phyloP scores from a whole-genome alignment of 306 rosid genomes.

The Lathyrus sativus region DNA sequence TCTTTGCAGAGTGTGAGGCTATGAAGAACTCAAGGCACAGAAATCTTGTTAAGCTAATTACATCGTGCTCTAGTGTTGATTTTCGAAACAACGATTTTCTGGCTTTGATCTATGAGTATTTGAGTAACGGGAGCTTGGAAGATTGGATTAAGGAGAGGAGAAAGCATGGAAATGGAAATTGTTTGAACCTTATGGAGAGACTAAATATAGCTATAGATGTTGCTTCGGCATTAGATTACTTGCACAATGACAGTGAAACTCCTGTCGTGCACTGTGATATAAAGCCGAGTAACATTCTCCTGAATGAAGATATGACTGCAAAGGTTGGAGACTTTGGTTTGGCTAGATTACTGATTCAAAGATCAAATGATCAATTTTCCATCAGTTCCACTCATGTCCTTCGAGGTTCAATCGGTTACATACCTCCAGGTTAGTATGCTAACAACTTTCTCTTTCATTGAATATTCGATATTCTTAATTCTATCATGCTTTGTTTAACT shows the following conservation, averaged over 20 bases:
- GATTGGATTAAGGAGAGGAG: constrained; percentile 68
- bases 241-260: constrained; percentile 66
- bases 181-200: constrained; percentile 60
- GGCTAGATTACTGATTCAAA: constrained; percentile 58
- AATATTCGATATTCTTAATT: neutral
- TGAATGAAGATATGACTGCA: constrained; percentile 64
- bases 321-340: constrained; percentile 82
- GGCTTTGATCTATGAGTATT: constrained; percentile 69
- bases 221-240: constrained; percentile 66
- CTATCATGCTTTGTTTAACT: constrained; percentile 10
- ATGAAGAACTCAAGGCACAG: constrained; percentile 63
- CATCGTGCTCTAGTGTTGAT: constrained; percentile 78
- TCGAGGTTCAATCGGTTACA: constrained; percentile 79
- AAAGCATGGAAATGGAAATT: constrained; percentile 48
- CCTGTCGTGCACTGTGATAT: constrained; percentile 79
- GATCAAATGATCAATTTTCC: constrained; percentile 39
- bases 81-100: constrained; percentile 59
- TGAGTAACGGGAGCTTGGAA: constrained; percentile 70
- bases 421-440: constrained; percentile 69
- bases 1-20: constrained; percentile 76
- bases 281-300: constrained; percentile 76
- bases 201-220: constrained; percentile 62
- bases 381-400: constrained; percentile 58
- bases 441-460: neutral
- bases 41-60: constrained; percentile 68